These are phyloP conservation scores for Hericium coralloides DNA, from an alignment of 768 basidiomycete species.

Conservation along the genomic window DNA sequence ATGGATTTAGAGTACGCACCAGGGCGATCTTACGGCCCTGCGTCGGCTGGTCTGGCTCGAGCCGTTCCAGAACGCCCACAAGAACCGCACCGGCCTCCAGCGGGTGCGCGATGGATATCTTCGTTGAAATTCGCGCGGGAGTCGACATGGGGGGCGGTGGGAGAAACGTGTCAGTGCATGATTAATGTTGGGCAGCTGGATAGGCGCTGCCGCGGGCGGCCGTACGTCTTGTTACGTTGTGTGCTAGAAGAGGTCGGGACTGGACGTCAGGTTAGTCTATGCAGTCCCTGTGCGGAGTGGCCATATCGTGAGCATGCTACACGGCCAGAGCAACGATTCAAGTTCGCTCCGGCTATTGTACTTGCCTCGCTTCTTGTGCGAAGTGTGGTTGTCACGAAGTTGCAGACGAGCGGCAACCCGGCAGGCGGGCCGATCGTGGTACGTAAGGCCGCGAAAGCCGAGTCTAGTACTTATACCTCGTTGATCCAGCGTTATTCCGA, in stretches of 20 bases:
- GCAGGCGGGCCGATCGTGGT: too few relatives aligned
- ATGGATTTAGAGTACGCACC: slow-evolving; percentile 1
- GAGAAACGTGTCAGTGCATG: slow-evolving; percentile 18
- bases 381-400: too few relatives aligned
- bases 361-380: too few relatives aligned
- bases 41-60: slow-evolving; percentile 1
- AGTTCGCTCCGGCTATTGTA: too few relatives aligned
- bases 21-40: slow-evolving; percentile 4
- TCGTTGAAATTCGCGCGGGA: not conserved
- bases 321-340: too few relatives aligned
- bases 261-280: too few relatives aligned
- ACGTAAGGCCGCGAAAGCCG: too few relatives aligned
- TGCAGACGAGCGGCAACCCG: too few relatives aligned
- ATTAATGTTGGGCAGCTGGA: not conserved
- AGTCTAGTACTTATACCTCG: too few relatives aligned
- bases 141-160: not conserved
- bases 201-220: slow-evolving; percentile 9
- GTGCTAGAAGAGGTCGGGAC: slow-evolving; percentile 7
- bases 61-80: slow-evolving; percentile 5
- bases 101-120: slow-evolving; percentile 1
- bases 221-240: slow-evolving; percentile 12
- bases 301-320: too few relatives aligned
- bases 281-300: too few relatives aligned
- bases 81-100: not conserved
- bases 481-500: too few relatives aligned